Percentiles rank a stretch among this genome's conserved stretches.
Conservation (phyloP, 306 rosid species). For the Psophocarpus tetragonolobus region DNA sequence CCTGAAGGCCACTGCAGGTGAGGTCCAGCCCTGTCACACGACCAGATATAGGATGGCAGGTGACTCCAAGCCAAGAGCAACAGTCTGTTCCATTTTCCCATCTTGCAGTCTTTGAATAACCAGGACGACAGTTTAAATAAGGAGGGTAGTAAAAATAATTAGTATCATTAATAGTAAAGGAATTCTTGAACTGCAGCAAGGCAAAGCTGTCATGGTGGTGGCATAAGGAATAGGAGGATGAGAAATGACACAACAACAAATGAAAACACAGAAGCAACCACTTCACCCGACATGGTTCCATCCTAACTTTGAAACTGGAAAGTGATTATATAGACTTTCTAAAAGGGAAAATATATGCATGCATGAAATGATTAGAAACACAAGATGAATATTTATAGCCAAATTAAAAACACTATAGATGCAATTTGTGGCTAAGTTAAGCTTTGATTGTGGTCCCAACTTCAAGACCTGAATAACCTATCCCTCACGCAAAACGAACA, state of each 20-base stretch:
- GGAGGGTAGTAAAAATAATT: neutral
- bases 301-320: neutral
- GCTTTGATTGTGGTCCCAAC: neutral
- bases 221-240: neutral
- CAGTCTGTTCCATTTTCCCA: slow-evolving; percentile 7
- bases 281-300: slow-evolving; percentile 9
- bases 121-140: neutral
- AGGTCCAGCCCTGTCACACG: neutral
- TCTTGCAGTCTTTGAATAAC: neutral
- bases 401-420: neutral
- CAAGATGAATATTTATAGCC: neutral
- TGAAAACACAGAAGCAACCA: neutral
- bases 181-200: slow-evolving; percentile 22
- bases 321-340: neutral
- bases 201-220: neutral
- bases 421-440: neutral
- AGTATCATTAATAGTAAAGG: neutral
- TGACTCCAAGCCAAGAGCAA: slow-evolving; percentile 16
- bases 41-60: neutral
- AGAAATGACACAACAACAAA: neutral
- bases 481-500: too few relatives aligned
- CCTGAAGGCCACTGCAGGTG: neutral
- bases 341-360: neutral
- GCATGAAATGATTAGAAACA: neutral
- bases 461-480: neutral